Percentiles rank a stretch among this genome's conserved stretches.
phyloP scores from a whole-genome alignment of 2,329 filamentous ascomycete species.

The Amphichorda felina region DNA sequence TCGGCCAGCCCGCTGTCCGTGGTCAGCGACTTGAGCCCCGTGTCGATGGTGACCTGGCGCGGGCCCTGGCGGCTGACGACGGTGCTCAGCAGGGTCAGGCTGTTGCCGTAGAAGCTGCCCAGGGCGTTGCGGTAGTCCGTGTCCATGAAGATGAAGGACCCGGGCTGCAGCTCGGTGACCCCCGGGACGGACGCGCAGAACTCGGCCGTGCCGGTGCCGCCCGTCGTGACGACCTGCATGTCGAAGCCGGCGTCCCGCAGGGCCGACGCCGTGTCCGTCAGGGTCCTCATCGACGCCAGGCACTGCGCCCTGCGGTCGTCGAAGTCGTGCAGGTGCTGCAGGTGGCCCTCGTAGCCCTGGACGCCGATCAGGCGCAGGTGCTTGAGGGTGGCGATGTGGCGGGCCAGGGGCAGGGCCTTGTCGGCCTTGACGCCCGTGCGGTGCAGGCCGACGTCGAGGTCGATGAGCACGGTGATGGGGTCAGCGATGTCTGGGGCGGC shows the following conservation, averaged over 20 bases:
- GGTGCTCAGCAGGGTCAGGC: slow-evolving; percentile 33
- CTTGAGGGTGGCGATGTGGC: slow-evolving; percentile 19
- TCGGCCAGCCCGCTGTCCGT: slow-evolving; percentile 39
- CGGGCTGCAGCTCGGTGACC: slow-evolving; percentile 41
- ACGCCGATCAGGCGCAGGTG: slow-evolving; percentile 33
- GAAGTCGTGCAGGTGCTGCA: slow-evolving; percentile 34
- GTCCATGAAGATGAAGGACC: slow-evolving; percentile 45
- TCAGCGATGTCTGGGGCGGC: slow-evolving; percentile 18
- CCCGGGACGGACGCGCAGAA: slow-evolving; percentile 37
- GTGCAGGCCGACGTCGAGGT: slow-evolving; percentile 37
- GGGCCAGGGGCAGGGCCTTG: slow-evolving; percentile 25
- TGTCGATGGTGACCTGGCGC: slow-evolving; percentile 32
- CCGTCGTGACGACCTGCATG: slow-evolving; percentile 37
- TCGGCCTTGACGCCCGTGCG: slow-evolving; percentile 33
- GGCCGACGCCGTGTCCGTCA: slow-evolving; percentile 28
- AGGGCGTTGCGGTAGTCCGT: slow-evolving; percentile 42
- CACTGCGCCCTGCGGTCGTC: slow-evolving; percentile 28
- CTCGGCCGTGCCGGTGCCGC: slow-evolving; percentile 39
- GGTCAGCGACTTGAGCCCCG: slow-evolving; percentile 32
- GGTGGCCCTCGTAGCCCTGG: slow-evolving; percentile 40
- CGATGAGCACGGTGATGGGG: slow-evolving; percentile 28
- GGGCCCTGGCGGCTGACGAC: slow-evolving; percentile 34
- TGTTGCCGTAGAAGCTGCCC: slow-evolving; percentile 34
- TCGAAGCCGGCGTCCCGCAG: slow-evolving; percentile 27
- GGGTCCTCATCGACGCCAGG: slow-evolving; percentile 29